Conservation (phyloP, 768 basidiomycete species). For the Kwoniella botswanensis region DNA sequence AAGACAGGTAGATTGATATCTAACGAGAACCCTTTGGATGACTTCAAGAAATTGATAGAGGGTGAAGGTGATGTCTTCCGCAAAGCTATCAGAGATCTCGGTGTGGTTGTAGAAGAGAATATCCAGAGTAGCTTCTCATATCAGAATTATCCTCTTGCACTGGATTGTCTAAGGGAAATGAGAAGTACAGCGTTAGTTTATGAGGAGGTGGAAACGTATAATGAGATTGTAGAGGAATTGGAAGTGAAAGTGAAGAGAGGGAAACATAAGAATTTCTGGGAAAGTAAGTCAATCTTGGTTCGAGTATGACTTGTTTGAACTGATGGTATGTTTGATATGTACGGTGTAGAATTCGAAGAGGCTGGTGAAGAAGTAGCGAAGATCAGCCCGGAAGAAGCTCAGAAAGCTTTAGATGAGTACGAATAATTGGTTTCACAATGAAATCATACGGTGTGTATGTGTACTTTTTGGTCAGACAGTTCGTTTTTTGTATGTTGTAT, state of each 20-base stretch:
- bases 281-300: conserved; percentile 43
- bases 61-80: conserved; percentile 76
- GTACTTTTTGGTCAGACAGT: neutral
- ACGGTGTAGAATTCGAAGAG: conserved; percentile 44
- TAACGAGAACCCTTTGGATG: conserved; percentile 71
- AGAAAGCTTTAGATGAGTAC: conserved; percentile 45
- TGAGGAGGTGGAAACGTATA: conserved; percentile 56
- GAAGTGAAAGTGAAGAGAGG: conserved; percentile 38
- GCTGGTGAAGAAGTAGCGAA: conserved; percentile 37
- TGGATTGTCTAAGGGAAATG: conserved; percentile 73
- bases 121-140: conserved; percentile 72
- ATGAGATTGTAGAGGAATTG: conserved; percentile 45
- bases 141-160: conserved; percentile 70
- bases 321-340: too few relatives aligned
- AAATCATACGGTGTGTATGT: neutral
- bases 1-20: conserved; percentile 74
- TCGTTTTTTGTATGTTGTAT: neutral
- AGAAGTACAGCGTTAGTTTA: conserved; percentile 68
- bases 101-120: conserved; percentile 72
- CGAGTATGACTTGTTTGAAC: too few relatives aligned
- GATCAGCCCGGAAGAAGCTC: conserved; percentile 51
- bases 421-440: conserved; percentile 18
- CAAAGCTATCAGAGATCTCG: conserved; percentile 76
- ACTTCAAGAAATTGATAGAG: conserved; percentile 72
- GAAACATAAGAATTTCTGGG: conserved; percentile 56